phyloP scores from a whole-genome alignment of 768 basidiomycete genomes.

The Pholiota molesta region DNA sequence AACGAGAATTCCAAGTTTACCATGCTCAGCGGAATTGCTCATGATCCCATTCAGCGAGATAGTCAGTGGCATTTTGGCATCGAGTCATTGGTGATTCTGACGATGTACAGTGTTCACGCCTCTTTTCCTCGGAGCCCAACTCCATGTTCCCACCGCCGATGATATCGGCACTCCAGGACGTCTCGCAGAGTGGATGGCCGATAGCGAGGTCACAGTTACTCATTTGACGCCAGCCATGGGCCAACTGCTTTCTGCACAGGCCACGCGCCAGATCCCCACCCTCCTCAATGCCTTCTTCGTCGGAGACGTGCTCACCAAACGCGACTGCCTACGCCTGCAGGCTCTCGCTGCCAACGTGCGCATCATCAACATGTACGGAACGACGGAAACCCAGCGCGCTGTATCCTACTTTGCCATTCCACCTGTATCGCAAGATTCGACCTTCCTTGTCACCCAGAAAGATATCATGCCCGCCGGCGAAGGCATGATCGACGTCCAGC shows the following conservation, averaged over 20 bases:
- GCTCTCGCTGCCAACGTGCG: slow-evolving; percentile 88
- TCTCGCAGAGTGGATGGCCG: slow-evolving; percentile 98
- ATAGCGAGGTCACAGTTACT: slow-evolving; percentile 88
- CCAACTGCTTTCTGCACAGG: slow-evolving; percentile 83
- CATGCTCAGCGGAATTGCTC: slow-evolving; percentile 98
- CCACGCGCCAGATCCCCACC: slow-evolving; percentile 85
- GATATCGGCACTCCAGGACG: slow-evolving; percentile 97
- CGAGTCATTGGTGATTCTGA: slow-evolving; percentile 11
- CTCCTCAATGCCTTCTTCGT: slow-evolving; percentile 96
- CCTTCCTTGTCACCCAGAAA: slow-evolving; percentile 92
- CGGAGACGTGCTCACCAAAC: slow-evolving; percentile 98
- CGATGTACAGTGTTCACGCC: slow-evolving; percentile 87
- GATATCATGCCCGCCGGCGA: slow-evolving; percentile 97
- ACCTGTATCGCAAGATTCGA: slow-evolving; percentile 77
- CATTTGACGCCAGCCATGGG: slow-evolving; percentile 99
- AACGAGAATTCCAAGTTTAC: slow-evolving; percentile 83
- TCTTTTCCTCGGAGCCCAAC: slow-evolving; percentile 92
- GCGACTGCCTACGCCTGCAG: slow-evolving; percentile 94
- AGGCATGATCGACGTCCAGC: slow-evolving; percentile 98
- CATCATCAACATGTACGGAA: slow-evolving; percentile 99
- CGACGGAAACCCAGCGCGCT: slow-evolving; percentile 98
- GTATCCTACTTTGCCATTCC: slow-evolving; percentile 97
- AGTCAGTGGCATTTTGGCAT: slow-evolving; percentile 59
- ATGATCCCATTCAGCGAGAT: slow-evolving; percentile 98
- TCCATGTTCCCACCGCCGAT: slow-evolving; percentile 95